phyloP scores from a whole-genome alignment of 768 basidiomycete species.

The Nevesoporus exiguus region DNA sequence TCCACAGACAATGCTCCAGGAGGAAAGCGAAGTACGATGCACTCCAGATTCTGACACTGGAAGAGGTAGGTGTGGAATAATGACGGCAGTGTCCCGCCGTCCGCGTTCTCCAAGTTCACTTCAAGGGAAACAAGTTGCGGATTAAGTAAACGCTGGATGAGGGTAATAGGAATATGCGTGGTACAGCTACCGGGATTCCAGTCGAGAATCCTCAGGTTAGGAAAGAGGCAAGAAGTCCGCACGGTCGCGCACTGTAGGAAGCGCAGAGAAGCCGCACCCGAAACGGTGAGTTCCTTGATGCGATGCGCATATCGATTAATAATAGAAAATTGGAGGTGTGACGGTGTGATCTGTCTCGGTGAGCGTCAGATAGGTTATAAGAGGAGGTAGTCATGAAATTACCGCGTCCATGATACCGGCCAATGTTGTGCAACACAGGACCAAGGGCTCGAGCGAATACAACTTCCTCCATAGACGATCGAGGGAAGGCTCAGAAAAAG shows the following conservation, averaged over 20 bases:
- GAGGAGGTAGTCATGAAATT: neutral
- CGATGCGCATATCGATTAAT: constrained; percentile 7
- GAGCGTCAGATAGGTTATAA: neutral
- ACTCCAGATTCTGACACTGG: constrained; percentile 1
- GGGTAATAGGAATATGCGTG: neutral
- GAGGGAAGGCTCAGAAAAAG: constrained; percentile 10
- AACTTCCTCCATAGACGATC: constrained; percentile 9
- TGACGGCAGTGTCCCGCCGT: neutral
- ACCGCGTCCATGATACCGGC: neutral
- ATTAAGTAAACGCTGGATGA: constrained; percentile 10
- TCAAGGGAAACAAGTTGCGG: constrained; percentile 4
- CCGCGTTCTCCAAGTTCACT: neutral
- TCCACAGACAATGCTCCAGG: neutral
- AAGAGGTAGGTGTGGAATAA: constrained; percentile 10
- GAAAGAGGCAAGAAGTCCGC: constrained; percentile 2
- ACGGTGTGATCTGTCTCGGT: constrained; percentile 1
- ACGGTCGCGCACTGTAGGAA: constrained; percentile 5
- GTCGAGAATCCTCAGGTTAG: constrained; percentile 7
- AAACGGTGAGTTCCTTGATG: constrained; percentile 1
- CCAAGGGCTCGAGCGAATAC: constrained; percentile 9
- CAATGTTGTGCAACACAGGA: constrained; percentile 6
- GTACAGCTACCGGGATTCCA: neutral
- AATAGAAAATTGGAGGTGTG: neutral
- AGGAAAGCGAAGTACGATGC: constrained; percentile 1
- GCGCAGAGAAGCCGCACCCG: neutral